Evolutionary conservation across 2,329 filamentous ascomycete genomes (phyloP), one percentile per base, ranked within the genome.

Genomic region (Calonectria hawksworthii): DNA sequence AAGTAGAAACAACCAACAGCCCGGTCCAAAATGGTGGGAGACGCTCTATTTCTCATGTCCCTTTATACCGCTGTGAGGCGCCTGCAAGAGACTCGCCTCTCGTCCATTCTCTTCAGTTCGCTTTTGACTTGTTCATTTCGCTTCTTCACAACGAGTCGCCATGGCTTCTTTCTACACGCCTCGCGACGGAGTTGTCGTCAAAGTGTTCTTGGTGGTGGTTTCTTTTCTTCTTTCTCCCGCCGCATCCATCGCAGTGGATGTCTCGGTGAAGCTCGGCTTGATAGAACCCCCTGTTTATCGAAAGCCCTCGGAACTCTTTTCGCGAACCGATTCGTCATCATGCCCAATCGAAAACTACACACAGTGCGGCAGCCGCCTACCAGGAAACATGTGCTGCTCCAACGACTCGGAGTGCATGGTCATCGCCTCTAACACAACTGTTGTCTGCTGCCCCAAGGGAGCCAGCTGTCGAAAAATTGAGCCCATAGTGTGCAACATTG

Each of bases 371-470:
- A 74, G 41, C 14, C 59, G 68, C 6, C 69, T 80, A 34, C 77
- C 79, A 4, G 74, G 74, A 23, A 74, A 78, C 51, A 80, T 81
- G 52, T 81, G 80, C 28, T 81, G 80, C 36, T 71, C 76, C 14
- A 74, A 68, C 10, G 52, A 74, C 23, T 75, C 75, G 5, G 47
- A 56, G 23, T 81, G 80, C 68, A 77, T 77, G 56, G 64, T 81
- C 23, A 74, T 81, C 50, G 80, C 80, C 52, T 77, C 80, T 47
- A 81, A 81, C 36, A 81, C 80, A 16, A 81, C 80, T n/a, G 68
- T 74, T 32, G 16, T 81, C 11, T 81, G 80, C 63, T 81, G 80
- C 38, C 80, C 80, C 32, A 72, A 78, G 41, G 79, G 75, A 9
- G 70, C 52, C 11, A 38, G 61, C n/a, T 81, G 80, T 36, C 59